A percentile compares a stretch with the other conserved stretches of the same genome.
Evolutionary conservation across 352 stramenopile genomes (phyloP).

Genomic region (Discostella stelligera): DNA sequence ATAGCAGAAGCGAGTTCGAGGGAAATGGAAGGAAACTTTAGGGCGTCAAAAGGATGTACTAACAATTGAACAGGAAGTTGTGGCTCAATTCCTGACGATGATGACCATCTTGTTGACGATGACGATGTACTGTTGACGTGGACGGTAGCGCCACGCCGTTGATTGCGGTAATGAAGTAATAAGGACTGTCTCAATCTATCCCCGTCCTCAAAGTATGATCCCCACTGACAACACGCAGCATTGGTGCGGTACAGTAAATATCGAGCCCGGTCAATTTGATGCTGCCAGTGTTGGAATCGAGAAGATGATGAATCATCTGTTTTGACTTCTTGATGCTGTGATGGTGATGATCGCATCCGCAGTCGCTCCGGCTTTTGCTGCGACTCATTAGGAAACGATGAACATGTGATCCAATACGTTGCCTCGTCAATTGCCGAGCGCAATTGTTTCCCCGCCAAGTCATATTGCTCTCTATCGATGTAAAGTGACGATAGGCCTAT

Average conservation of each 20-base stretch:
- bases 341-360: neutral
- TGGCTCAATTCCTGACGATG: neutral
- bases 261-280: constrained; percentile 25
- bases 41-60: constrained; percentile 58
- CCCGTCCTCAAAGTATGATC: constrained; percentile 38
- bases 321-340: neutral
- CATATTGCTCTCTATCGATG: constrained; percentile 50
- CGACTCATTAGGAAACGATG: neutral
- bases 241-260: constrained; percentile 51
- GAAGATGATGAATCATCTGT: constrained; percentile 1
- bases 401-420: constrained; percentile 21
- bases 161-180: neutral
- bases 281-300: constrained; percentile 31
- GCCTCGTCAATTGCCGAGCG: constrained; percentile 24
- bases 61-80: constrained; percentile 26
- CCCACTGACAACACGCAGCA: constrained; percentile 51
- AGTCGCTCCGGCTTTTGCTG: neutral
- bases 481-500: constrained; percentile 47
- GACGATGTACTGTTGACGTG: neutral
- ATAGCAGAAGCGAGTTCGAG: constrained; percentile 46
- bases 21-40: constrained; percentile 57
- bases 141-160: neutral
- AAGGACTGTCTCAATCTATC: constrained; percentile 34
- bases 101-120: neutral
- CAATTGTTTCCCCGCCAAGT: constrained; percentile 37